These are phyloP conservation scores for Coprinopsis sp. DNA, from an alignment of 768 basidiomycete species.

Conservation along the genomic window DNA sequence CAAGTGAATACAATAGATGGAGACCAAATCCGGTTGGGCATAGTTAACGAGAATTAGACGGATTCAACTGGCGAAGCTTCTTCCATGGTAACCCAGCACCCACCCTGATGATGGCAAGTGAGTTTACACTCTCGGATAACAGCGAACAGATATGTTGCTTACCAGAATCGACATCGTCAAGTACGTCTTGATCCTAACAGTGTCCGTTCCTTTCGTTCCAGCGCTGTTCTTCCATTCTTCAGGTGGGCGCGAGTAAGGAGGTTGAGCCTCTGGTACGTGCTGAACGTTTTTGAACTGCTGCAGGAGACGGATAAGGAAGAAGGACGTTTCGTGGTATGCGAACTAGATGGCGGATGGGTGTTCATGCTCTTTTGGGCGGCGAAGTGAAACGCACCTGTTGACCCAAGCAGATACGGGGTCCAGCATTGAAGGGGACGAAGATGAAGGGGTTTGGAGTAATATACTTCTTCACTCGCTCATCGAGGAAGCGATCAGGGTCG, in stretches of 20 bases:
- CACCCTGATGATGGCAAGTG: slow-evolving; percentile 15
- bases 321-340: slow-evolving; percentile 44
- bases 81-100: slow-evolving; percentile 25
- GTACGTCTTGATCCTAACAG: slow-evolving; percentile 40
- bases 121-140: not conserved
- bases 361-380: not conserved
- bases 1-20: too few species aligned
- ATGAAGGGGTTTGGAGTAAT: slow-evolving; percentile 53
- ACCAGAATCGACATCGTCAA: slow-evolving; percentile 45
- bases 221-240: slow-evolving; percentile 28
- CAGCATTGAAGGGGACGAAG: slow-evolving; percentile 50
- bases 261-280: slow-evolving; percentile 36
- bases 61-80: slow-evolving; percentile 12
- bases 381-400: slow-evolving; percentile 32
- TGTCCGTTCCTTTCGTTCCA: slow-evolving; percentile 42
- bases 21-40: too few species aligned
- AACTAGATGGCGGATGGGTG: slow-evolving; percentile 21
- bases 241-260: slow-evolving; percentile 28
- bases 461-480: slow-evolving; percentile 52
- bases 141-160: not conserved
- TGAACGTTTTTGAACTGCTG: slow-evolving; percentile 42
- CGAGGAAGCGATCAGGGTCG: slow-evolving; percentile 65
- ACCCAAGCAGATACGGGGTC: slow-evolving; percentile 46
- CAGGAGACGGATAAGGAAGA: slow-evolving; percentile 42
- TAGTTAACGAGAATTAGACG: too few species aligned